These are phyloP conservation scores for Boletus rubropictus DNA, from an alignment of 768 basidiomycete species.

Conservation along the genomic window DNA sequence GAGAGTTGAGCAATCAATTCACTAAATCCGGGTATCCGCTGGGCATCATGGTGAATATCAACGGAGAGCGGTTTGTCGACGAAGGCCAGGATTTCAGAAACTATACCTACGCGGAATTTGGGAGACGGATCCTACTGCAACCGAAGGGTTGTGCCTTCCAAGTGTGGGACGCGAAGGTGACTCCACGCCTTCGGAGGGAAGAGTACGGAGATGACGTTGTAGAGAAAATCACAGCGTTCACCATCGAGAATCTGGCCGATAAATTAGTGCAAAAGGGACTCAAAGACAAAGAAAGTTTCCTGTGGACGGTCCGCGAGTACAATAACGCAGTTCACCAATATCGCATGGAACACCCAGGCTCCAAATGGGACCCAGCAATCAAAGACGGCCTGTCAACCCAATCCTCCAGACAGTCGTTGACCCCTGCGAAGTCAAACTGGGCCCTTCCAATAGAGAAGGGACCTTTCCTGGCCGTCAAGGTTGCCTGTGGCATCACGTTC, in stretches of 20 bases:
- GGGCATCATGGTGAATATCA: conserved; percentile 60
- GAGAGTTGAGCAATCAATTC: conserved; percentile 62
- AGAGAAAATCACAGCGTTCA: conserved; percentile 46
- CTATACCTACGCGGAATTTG: conserved; percentile 69
- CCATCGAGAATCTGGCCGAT: conserved; percentile 45
- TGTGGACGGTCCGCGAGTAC: conserved; percentile 44
- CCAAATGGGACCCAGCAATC: conserved; percentile 54
- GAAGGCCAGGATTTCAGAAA: conserved; percentile 70
- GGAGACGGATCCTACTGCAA: conserved; percentile 56
- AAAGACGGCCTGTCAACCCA: conserved; percentile 59
- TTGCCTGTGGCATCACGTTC: conserved; percentile 66
- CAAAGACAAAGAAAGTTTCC: conserved; percentile 35
- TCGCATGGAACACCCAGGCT: conserved; percentile 30
- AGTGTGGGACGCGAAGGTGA: conserved; percentile 50
- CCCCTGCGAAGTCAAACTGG: conserved; percentile 63
- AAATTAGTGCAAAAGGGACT: conserved; percentile 44
- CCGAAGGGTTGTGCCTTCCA: conserved; percentile 61
- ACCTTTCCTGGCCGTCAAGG: conserved; percentile 62
- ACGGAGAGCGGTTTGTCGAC: conserved; percentile 59
- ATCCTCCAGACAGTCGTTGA: conserved; percentile 32
- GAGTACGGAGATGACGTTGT: conserved; percentile 62
- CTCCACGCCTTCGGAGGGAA: conserved; percentile 46
- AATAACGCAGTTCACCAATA: conserved; percentile 44
- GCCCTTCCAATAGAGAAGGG: conserved; percentile 47
- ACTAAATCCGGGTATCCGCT: conserved; percentile 72